These are phyloP conservation scores for Lachnellula occidentalis DNA, from an alignment of 2,329 filamentous ascomycete genomes.

Conservation along the genomic window DNA sequence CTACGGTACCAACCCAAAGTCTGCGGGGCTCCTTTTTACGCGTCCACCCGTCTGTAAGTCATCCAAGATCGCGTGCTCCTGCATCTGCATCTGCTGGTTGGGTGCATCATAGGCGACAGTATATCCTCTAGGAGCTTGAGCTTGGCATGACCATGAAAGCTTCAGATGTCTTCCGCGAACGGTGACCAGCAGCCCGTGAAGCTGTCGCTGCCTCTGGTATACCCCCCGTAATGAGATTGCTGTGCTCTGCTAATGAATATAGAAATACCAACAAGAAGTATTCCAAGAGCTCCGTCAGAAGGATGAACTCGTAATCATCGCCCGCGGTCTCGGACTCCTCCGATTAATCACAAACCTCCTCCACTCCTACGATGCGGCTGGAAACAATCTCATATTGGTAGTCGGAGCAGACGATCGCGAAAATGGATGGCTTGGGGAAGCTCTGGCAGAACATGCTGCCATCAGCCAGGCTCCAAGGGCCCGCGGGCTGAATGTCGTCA, in stretches of 20 bases:
- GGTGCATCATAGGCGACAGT: too few relatives aligned
- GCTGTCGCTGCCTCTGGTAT: constrained; percentile 69
- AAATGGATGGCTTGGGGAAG: constrained; percentile 95
- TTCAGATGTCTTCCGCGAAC: constrained; percentile 30
- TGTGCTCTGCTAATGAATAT: constrained; percentile 10
- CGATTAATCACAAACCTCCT: constrained; percentile 92
- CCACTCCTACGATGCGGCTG: constrained; percentile 93
- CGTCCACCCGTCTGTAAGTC: neutral
- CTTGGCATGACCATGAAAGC: constrained; percentile 20
- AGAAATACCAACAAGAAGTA: constrained; percentile 91
- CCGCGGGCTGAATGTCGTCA: constrained; percentile 82
- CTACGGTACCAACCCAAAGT: neutral
- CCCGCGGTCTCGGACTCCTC: constrained; percentile 84
- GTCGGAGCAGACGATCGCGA: constrained; percentile 88
- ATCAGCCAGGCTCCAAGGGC: constrained; percentile 78
- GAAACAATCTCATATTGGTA: constrained; percentile 85
- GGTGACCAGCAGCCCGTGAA: constrained; percentile 65
- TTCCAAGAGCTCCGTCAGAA: constrained; percentile 85
- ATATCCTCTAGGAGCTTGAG: too few relatives aligned
- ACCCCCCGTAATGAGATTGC: constrained; percentile 9
- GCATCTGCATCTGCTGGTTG: neutral
- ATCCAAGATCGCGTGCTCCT: neutral
- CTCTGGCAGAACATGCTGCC: constrained; percentile 89
- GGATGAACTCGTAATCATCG: constrained; percentile 90
- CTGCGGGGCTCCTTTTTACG: neutral